Evolutionary conservation across 768 basidiomycete genomes (phyloP).

Genomic region (Suillus hirtellus): DNA sequence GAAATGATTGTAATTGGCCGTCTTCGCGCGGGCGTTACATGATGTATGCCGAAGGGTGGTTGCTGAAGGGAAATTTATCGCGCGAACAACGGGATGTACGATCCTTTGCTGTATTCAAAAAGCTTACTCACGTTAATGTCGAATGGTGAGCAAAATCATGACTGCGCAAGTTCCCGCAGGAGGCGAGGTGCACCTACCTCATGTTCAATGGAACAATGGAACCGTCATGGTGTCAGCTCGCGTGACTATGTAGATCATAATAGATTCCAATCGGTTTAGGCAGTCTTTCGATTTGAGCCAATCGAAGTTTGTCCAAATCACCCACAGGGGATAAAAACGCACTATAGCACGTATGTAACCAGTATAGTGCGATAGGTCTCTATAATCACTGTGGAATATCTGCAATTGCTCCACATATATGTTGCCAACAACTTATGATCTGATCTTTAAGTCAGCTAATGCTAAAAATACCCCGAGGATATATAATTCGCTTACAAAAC

Average conservation of each 20-base stretch:
- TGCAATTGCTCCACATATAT: no score
- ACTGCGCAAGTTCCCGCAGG: neutral
- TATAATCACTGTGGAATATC: neutral
- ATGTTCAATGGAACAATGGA: neutral
- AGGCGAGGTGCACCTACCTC: neutral
- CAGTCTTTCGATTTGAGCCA: neutral
- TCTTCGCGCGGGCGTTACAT: neutral
- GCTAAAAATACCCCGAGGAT: neutral
- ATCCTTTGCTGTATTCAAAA: neutral
- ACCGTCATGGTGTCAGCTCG: neutral
- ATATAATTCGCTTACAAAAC: constrained; percentile 54
- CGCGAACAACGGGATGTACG: neutral
- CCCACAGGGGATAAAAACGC: neutral
- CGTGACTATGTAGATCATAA: neutral
- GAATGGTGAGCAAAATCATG: neutral
- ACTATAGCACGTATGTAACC: neutral
- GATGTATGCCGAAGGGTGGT: neutral
- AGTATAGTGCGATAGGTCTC: no score
- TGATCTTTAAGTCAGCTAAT: neutral
- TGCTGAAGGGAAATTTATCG: neutral
- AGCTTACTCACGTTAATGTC: neutral
- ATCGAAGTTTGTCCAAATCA: neutral
- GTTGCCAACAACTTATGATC: neutral
- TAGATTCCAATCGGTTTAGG: neutral
- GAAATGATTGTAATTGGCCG: neutral